Evolutionary conservation across 148 eudicot species (phyloP), one percentile per base, ranked within the genome.

Genomic region (Dianthus caryophyllus): DNA sequence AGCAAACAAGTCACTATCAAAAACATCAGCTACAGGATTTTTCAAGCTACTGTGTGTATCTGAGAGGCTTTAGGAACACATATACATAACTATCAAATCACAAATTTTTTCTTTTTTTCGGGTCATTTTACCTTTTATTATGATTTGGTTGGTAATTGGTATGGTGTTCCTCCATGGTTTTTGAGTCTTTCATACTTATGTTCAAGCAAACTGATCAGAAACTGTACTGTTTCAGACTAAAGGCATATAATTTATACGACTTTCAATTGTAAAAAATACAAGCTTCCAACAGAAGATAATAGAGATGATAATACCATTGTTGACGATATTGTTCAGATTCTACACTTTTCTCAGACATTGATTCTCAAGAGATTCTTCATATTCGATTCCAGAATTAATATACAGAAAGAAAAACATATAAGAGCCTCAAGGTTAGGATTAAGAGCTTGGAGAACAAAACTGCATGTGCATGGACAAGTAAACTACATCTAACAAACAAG

Each of bases 221-320:
- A 43, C 22, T 76, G 75, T 76, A 76, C 49, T 76, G 70, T 22
- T 70, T 71, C 62, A 70, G 38, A 36, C 62, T 29, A 59, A 55
- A 70, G 71, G 66, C 67, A 67, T 52, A 66, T 66, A 75, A n/a
- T 71, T 51, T 71, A 59, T 71, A 38, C 60, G 58, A 27, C 39
- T 66, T 65, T 67, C 71, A 71, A 71, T 43, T 71, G 79, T 76
- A 76, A 75, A 71, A 33, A 61, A 76, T 61, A 65, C 53, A 10
- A 41, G 61, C 58, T 48, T 65, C 61, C 53, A 70, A 36, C 48
- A 58, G 75, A 59, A 68, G 57, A 39, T 12, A 33, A 25, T 54
- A 58, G 57, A 56, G 48, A 71, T 64, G 39, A 65, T 36, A 20
- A 51, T 67, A 66, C 39, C 60, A 70, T 70, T 65, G 47, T 70